phyloP scores from a whole-genome alignment of 2,329 filamentous ascomycete genomes.

The Penicillium crustosum region DNA sequence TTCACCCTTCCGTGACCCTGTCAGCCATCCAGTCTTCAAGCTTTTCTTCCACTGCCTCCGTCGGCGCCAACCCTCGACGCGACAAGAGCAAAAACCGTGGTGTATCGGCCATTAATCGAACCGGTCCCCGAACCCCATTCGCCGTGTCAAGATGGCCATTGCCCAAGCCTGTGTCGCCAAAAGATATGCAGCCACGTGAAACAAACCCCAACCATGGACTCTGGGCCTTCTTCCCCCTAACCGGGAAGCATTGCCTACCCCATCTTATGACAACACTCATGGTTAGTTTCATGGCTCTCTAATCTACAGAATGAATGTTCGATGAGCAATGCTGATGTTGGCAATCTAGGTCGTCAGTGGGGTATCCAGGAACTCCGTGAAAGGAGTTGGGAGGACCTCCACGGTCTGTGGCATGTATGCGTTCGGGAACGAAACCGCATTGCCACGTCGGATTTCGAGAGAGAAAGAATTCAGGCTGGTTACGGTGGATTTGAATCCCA shows the following conservation, averaged over 20 bases:
- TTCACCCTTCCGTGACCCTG: constrained; percentile 38
- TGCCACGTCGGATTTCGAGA: constrained; percentile 71
- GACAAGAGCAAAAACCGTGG: constrained; percentile 81
- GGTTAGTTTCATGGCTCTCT: constrained; percentile 47
- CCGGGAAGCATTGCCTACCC: constrained; percentile 67
- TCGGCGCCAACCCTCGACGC: constrained; percentile 51
- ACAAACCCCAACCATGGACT: constrained; percentile 78
- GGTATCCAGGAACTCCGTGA: constrained; percentile 77
- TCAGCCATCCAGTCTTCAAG: constrained; percentile 36
- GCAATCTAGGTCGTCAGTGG: constrained; percentile 68
- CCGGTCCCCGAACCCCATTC: constrained; percentile 71
- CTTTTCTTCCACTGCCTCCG: constrained; percentile 56
- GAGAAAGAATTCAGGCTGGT: constrained; percentile 64
- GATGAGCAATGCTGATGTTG: constrained; percentile 14
- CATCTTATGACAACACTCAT: constrained; percentile 68
- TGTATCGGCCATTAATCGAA: constrained; percentile 75
- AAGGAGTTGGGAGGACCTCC: constrained; percentile 93
- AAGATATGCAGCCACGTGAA: constrained; percentile 48
- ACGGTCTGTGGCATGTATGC: constrained; percentile 92
- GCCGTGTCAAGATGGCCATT: constrained; percentile 70
- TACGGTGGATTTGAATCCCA: constrained; percentile 71
- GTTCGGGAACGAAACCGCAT: constrained; percentile 87
- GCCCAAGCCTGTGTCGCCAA: constrained; percentile 67
- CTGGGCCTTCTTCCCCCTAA: constrained; percentile 83
- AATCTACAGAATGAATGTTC: neutral